Evolutionary conservation across 257 asterid species (phyloP).

Genomic region (Echium plantagineum): DNA sequence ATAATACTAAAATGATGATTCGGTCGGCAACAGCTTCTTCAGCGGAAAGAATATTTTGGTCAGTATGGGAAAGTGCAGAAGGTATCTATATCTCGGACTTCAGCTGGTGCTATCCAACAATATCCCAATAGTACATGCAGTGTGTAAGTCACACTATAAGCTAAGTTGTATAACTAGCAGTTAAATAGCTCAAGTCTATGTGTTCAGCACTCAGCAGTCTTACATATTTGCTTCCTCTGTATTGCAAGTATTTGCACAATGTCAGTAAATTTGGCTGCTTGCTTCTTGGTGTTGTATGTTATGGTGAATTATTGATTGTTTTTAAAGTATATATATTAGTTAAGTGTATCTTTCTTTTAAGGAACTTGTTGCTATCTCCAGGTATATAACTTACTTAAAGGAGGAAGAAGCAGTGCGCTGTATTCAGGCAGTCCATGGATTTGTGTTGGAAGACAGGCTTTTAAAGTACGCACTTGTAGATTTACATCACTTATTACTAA

Average conservation of each 20-base stretch:
- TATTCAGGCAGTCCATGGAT: slow-evolving; percentile 90
- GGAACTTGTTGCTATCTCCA: slow-evolving; percentile 9
- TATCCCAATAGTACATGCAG: slow-evolving; percentile 86
- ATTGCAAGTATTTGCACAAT: not conserved
- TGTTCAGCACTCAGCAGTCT: too few relatives aligned
- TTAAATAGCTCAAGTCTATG: too few relatives aligned
- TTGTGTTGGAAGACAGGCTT: slow-evolving; percentile 62
- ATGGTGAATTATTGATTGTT: not conserved
- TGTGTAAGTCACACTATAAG: slow-evolving; percentile 54
- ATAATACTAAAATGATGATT: not conserved
- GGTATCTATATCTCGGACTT: slow-evolving; percentile 87
- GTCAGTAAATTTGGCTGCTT: not conserved
- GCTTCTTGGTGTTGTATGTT: not conserved
- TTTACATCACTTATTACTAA: not conserved
- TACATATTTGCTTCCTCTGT: not conserved
- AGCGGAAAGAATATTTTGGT: slow-evolving; percentile 64
- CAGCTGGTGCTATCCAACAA: slow-evolving; percentile 87
- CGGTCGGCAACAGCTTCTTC: slow-evolving; percentile 66
- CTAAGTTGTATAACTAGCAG: not conserved
- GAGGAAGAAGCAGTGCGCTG: slow-evolving; percentile 95
- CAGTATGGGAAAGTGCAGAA: slow-evolving; percentile 91
- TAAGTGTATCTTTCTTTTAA: not conserved
- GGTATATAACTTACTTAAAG: slow-evolving; percentile 82
- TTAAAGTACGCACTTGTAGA: slow-evolving; percentile 36
- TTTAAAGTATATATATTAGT: not conserved